Evolutionary conservation across 495 filamentous ascomycete genomes (phyloP).

Genomic region (Penicillium odoratum): DNA sequence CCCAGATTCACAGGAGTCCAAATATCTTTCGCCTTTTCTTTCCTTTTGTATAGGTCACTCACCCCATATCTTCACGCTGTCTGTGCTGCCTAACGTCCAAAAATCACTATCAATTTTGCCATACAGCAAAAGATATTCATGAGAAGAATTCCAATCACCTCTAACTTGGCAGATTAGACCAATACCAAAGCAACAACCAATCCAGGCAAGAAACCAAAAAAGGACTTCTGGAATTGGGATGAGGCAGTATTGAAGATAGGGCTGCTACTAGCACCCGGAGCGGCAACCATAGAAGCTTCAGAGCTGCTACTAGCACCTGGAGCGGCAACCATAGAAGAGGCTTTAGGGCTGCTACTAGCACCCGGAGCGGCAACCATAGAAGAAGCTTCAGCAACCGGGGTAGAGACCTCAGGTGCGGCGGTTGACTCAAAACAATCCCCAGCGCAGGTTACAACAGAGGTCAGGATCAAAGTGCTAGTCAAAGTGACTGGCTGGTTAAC

Average conservation of each 20-base stretch:
- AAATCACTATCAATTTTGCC: neutral
- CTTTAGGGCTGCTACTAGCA: neutral
- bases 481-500: conserved; percentile 28
- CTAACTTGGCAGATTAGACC: conserved; percentile 14
- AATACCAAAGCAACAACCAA: conserved; percentile 19
- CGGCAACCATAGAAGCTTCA: neutral
- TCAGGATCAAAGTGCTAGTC: conserved; percentile 27
- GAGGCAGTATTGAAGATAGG: conserved; percentile 26
- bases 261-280: conserved; percentile 11
- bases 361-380: neutral
- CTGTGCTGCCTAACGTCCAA: neutral
- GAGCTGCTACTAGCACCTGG: conserved; percentile 9
- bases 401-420: neutral
- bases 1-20: neutral
- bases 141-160: neutral
- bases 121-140: neutral
- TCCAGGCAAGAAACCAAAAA: conserved; percentile 23
- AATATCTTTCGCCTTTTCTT: neutral
- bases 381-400: neutral
- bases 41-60: neutral
- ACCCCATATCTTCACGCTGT: neutral
- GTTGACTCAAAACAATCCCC: conserved; percentile 20
- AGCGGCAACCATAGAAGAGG: neutral
- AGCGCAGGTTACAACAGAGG: conserved; percentile 25
- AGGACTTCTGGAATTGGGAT: conserved; percentile 23